These are phyloP conservation scores for Discostella pseudostelligera DNA, from an alignment of 108 stramenopile species.

Conservation along the genomic window DNA sequence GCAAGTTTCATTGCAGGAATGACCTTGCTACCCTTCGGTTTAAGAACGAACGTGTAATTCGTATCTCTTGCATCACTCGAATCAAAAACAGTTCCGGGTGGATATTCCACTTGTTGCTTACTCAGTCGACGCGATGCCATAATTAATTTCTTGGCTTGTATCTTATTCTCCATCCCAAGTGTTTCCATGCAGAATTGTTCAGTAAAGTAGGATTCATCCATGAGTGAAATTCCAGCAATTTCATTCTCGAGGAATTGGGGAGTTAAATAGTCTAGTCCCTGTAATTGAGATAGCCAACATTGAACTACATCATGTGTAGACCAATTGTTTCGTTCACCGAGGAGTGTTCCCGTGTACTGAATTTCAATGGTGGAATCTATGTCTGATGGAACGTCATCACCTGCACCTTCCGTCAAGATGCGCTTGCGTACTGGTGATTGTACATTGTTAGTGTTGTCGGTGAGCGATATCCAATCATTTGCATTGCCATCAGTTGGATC, in stretches of 20 bases:
- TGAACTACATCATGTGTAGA: constrained; percentile 48
- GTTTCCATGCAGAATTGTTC: constrained; percentile 47
- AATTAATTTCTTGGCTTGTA: constrained; percentile 64
- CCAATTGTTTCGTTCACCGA: constrained; percentile 31
- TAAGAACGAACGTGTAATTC: constrained; percentile 38
- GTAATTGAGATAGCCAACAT: constrained; percentile 58
- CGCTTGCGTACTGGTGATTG: constrained; percentile 35
- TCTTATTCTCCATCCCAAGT: constrained; percentile 46
- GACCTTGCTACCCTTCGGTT: constrained; percentile 27
- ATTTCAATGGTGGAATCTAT: constrained; percentile 16
- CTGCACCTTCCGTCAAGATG: constrained; percentile 20
- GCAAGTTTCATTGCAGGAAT: constrained; percentile 51
- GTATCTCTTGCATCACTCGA: constrained; percentile 23
- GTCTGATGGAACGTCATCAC: constrained; percentile 21
- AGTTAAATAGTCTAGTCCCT: constrained; percentile 45
- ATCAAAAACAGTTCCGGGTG: constrained; percentile 53
- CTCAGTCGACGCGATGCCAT: constrained; percentile 58
- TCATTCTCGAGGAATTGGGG: constrained; percentile 30
- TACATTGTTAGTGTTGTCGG: not conserved
- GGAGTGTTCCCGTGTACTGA: constrained; percentile 39
- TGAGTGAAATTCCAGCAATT: constrained; percentile 45
- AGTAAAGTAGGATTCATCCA: constrained; percentile 47
- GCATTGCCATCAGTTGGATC: no score
- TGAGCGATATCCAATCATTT: constrained; percentile 32
- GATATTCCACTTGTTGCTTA: constrained; percentile 32